Evolutionary conservation across 2,329 filamentous ascomycete genomes (phyloP).

Genomic region (Orbilia blumenaviensis): DNA sequence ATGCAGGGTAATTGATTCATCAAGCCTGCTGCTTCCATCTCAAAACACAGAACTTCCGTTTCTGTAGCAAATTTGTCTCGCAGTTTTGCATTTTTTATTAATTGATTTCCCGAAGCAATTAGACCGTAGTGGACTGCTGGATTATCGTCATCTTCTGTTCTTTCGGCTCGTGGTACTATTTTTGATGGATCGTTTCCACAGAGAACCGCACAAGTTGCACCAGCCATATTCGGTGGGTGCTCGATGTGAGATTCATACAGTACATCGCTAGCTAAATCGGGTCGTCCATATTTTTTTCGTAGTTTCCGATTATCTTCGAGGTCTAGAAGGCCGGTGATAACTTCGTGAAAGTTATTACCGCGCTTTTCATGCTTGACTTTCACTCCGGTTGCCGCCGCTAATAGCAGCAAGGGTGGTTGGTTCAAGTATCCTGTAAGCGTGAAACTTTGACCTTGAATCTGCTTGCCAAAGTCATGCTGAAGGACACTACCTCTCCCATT

Average conservation of each 20-base stretch:
- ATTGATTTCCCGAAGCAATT: conserved; percentile 42
- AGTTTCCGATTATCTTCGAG: neutral
- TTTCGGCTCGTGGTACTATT: conserved; percentile 51
- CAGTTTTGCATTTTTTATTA: conserved; percentile 30
- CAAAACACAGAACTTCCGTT: conserved; percentile 5
- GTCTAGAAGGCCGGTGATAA: neutral
- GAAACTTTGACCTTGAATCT: conserved; percentile 55
- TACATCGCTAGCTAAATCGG: conserved; percentile 57
- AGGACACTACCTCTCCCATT: conserved; percentile 56
- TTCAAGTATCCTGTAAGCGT: conserved; percentile 43
- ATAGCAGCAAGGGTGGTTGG: neutral
- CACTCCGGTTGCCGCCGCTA: neutral
- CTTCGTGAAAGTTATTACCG: neutral
- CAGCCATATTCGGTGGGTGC: neutral
- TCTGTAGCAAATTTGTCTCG: conserved; percentile 20
- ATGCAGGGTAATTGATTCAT: conserved; percentile 22
- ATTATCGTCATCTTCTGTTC: neutral
- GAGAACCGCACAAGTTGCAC: neutral
- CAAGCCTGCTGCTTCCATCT: conserved; percentile 24
- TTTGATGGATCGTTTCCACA: conserved; percentile 33
- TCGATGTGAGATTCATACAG: conserved; percentile 56
- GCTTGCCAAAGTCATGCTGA: conserved; percentile 59
- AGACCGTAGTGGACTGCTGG: conserved; percentile 6
- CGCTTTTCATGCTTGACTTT: neutral
- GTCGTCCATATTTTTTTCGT: conserved; percentile 56